A percentile compares a stretch with the other conserved stretches of the same genome.
Conservation (phyloP, 2,329 filamentous ascomycete species). For the Aspergillus bombycis region DNA sequence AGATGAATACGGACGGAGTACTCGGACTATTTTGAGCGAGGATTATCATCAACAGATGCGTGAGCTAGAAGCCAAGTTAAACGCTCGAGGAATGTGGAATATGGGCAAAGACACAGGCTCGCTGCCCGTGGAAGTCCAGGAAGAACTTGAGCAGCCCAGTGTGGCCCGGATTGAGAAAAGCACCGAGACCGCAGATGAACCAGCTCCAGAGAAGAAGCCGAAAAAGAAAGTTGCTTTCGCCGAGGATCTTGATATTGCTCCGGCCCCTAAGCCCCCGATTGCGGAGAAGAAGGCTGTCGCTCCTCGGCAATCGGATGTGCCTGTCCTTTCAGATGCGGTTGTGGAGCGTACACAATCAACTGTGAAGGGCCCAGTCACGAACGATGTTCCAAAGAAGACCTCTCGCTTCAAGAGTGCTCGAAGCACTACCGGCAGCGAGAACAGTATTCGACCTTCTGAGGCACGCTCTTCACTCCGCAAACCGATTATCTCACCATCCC, state of each 20-base stretch:
- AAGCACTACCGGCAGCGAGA: conserved; percentile 20
- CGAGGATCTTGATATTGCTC: conserved; percentile 70
- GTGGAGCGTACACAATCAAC: conserved; percentile 43
- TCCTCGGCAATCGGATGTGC: conserved; percentile 30
- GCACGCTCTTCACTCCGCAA: conserved; percentile 25
- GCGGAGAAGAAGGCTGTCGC: conserved; percentile 32
- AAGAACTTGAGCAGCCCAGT: conserved; percentile 32
- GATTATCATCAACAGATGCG: conserved; percentile 83
- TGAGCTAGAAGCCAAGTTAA: conserved; percentile 76
- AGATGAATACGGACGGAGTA: conserved; percentile 76
- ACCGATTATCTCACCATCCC: conserved; percentile 23
- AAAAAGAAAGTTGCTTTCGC: conserved; percentile 82
- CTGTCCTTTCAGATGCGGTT: conserved; percentile 46
- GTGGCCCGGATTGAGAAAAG: conserved; percentile 30
- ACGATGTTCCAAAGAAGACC: conserved; percentile 39
- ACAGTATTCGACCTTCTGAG: conserved; percentile 24
- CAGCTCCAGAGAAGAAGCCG: conserved; percentile 29
- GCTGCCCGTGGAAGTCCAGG: conserved; percentile 37
- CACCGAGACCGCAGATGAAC: conserved; percentile 14
- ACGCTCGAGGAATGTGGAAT: conserved; percentile 60
- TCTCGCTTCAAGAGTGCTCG: conserved; percentile 50
- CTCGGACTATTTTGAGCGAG: conserved; percentile 66
- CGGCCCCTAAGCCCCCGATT: conserved; percentile 37
- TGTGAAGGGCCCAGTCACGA: conserved; percentile 22
- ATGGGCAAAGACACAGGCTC: conserved; percentile 53